Base-by-base conservation (phyloP, 2,329 filamentous ascomycete species). In the Beauveria caledonica region DNA sequence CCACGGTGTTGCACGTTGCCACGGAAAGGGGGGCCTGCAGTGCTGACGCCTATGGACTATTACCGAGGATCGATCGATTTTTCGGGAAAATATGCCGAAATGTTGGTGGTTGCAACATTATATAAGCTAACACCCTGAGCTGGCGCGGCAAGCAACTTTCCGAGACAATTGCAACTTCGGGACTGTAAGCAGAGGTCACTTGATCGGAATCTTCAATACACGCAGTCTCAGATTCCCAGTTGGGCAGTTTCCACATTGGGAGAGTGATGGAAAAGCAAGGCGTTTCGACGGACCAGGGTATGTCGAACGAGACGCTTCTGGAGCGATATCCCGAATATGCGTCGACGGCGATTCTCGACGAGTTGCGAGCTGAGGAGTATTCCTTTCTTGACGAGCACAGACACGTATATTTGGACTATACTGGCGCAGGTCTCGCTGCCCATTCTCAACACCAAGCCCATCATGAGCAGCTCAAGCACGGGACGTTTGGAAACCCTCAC, bases 351-450 rank as follows among this genome's bases (percentile, higher is more conserved):
- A 60, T 50, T 2, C 64, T 76, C 4, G 73, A 76, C 58, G 58
- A 63, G 8, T 63, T 75, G 2, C 70, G 73, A 7, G 57, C 51
- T 1, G 66, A 64, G 10, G 71, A 76, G 40, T 77, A 77, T 58
- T 60, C 65, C 27, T 73, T 72, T 40, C 70, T 77, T 19, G 73
- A 76, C 63, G 65, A 70, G 33, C 68, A 76, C 39, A 58, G 67
- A 45, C 75, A 77, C 44, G 64, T 74, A 3, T 77, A 77, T 54
- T 68, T 77, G 4, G 75, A 77, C 67, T 77, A 76, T 63, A 74
- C 74, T 1, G 75, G 75, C 13, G 66, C 73, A 0, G 70, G 74
- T 0, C 70, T 77, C 2, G 68, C 72, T 0, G 68, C 74, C 3
- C 65, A 65, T 1, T 56, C 68, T 1, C 75, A 77, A 63, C 62